Percentiles rank a stretch among this genome's conserved stretches.
phyloP scores from a whole-genome alignment of 257 asterid species.

The Paulownia fortunei region DNA sequence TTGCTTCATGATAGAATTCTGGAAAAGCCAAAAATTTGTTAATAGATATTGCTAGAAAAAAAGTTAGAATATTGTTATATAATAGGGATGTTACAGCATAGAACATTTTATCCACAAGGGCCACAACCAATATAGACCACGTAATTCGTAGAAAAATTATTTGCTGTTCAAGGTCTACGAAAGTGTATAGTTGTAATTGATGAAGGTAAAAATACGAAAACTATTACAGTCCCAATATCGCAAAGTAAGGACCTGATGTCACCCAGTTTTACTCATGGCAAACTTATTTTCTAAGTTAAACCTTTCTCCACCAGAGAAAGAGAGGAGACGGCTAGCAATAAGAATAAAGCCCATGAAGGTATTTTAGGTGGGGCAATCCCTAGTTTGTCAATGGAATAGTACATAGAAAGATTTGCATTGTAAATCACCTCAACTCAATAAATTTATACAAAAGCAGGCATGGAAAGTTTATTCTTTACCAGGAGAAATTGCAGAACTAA shows the following conservation, averaged over 20 bases:
- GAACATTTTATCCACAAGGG: background rate
- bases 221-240: background rate
- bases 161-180: background rate
- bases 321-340: background rate
- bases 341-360: slow-evolving; percentile 13
- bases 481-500: slow-evolving; percentile 94
- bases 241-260: background rate
- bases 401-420: slow-evolving; percentile 13
- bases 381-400: slow-evolving; percentile 4
- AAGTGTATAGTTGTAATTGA: background rate
- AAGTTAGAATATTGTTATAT: background rate
- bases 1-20: background rate
- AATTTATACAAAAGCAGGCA: slow-evolving; percentile 9
- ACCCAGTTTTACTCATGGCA: background rate
- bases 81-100: background rate
- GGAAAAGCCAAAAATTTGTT: background rate
- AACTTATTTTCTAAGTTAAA: background rate
- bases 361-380: slow-evolving; percentile 7
- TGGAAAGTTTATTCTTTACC: slow-evolving; percentile 47
- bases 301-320: background rate
- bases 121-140: background rate
- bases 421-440: slow-evolving; percentile 12
- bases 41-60: background rate
- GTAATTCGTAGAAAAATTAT: background rate
- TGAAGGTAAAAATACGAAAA: background rate